A percentile compares a stretch with the other conserved stretches of the same genome.
Conservation (phyloP, 2,329 filamentous ascomycete species). For the Colletotrichum paranaense region DNA sequence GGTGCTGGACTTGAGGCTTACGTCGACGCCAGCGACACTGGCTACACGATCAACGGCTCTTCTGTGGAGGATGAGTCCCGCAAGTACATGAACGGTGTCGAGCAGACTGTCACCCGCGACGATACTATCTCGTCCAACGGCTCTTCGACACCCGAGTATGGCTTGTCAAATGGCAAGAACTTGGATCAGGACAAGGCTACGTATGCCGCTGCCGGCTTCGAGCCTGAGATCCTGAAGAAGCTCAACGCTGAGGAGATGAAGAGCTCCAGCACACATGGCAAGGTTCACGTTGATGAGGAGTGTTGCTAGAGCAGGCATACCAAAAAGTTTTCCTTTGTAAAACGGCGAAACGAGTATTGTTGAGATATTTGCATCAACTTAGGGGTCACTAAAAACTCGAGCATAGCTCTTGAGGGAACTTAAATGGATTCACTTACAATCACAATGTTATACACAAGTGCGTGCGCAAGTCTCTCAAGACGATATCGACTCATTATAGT, state of each 20-base stretch:
- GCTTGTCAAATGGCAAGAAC: constrained; percentile 19
- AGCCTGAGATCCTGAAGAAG: neutral
- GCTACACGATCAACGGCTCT: constrained; percentile 56
- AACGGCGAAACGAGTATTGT: neutral
- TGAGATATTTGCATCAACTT: neutral
- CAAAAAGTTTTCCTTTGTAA: neutral
- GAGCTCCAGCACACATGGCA: neutral
- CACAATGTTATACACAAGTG: too few species aligned
- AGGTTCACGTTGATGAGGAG: constrained; percentile 6
- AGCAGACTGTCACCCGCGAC: neutral
- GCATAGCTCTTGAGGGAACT: neutral
- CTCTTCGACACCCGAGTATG: constrained; percentile 17
- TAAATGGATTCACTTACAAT: neutral
- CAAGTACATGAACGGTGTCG: neutral
- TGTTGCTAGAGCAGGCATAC: neutral
- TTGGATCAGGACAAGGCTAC: neutral
- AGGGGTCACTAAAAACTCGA: neutral
- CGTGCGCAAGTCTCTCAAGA: too few species aligned
- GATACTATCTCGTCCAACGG: constrained; percentile 9
- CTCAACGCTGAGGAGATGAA: neutral
- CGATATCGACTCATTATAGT: too few species aligned
- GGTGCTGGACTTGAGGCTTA: constrained; percentile 77
- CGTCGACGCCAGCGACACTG: constrained; percentile 77
- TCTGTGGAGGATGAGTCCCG: constrained; percentile 10
- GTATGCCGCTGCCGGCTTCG: constrained; percentile 2